Evolutionary conservation across 2,329 filamentous ascomycete genomes (phyloP).

Genomic region (Pseudogymnoascus sp.): DNA sequence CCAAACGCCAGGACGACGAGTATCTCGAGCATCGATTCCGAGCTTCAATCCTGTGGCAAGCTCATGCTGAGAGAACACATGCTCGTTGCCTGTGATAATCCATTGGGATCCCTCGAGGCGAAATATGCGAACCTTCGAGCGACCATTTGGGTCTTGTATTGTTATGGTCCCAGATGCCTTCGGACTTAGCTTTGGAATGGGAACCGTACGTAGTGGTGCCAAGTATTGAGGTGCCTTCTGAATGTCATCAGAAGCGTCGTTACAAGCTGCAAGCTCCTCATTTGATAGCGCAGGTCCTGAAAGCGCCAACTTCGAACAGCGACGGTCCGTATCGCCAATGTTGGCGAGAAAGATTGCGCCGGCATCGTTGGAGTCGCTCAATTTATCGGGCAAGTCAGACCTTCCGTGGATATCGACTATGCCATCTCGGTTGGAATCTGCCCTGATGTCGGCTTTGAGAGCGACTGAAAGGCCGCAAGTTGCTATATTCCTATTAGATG

Average conservation of each 20-base stretch:
- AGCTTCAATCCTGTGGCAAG: background rate
- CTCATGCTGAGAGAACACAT: background rate
- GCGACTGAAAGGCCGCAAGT: background rate
- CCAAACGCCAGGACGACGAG: background rate
- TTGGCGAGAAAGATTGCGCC: slow-evolving; percentile 36
- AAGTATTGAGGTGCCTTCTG: slow-evolving; percentile 30
- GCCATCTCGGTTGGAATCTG: slow-evolving; percentile 37
- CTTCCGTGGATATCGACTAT: slow-evolving; percentile 23
- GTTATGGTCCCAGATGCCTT: background rate
- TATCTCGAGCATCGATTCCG: background rate
- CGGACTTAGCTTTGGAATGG: background rate
- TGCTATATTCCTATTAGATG: background rate
- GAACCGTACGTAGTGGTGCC: slow-evolving; percentile 31
- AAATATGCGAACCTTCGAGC: background rate
- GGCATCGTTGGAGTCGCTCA: slow-evolving; percentile 20
- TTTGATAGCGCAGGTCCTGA: slow-evolving; percentile 18
- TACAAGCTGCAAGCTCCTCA: slow-evolving; percentile 29
- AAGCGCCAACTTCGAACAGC: slow-evolving; percentile 25
- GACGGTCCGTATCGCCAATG: slow-evolving; percentile 31
- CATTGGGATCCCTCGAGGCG: background rate
- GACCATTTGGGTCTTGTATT: background rate
- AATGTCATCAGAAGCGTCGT: slow-evolving; percentile 34
- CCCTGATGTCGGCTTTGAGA: slow-evolving; percentile 25
- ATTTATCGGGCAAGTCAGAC: slow-evolving; percentile 25
- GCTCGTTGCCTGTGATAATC: background rate